Evolutionary conservation across 2,329 filamentous ascomycete species (phyloP).

Genomic region (Ambrosiella xylebori): DNA sequence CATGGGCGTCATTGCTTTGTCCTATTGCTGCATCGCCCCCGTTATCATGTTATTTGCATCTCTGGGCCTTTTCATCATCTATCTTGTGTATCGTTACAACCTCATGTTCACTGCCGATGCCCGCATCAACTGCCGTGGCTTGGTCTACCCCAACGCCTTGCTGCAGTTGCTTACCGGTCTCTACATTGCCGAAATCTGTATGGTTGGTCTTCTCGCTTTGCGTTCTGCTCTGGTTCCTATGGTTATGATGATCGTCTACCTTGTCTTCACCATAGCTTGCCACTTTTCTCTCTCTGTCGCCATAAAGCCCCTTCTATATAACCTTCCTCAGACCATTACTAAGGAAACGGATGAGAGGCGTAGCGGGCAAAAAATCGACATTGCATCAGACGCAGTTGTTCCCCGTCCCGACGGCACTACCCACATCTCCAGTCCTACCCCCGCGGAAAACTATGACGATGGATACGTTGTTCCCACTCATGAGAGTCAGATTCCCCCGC

Average conservation of each 20-base stretch:
- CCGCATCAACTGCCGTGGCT: conserved; percentile 69
- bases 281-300: conserved; percentile 59
- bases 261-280: conserved; percentile 60
- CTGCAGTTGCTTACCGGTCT: conserved; percentile 72
- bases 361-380: conserved; percentile 7
- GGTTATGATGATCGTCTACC: conserved; percentile 57
- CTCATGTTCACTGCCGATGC: conserved; percentile 73
- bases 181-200: conserved; percentile 65
- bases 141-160: conserved; percentile 73
- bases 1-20: conserved; percentile 64
- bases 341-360: conserved; percentile 22
- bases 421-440: not conserved
- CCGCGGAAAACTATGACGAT: conserved; percentile 12
- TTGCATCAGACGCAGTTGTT: conserved; percentile 13
- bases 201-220: conserved; percentile 71
- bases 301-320: conserved; percentile 58
- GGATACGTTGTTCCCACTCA: conserved; percentile 15
- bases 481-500: conserved; percentile 10
- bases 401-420: not conserved
- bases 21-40: conserved; percentile 74
- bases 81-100: conserved; percentile 80
- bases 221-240: conserved; percentile 49
- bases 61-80: conserved; percentile 63
- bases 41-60: conserved; percentile 69
- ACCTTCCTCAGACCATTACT: conserved; percentile 56